Percentiles rank a stretch among this genome's conserved stretches.
These are phyloP conservation scores for Fraxinus paxiana DNA, from an alignment of 305 asterid species.

Conservation along the genomic window DNA sequence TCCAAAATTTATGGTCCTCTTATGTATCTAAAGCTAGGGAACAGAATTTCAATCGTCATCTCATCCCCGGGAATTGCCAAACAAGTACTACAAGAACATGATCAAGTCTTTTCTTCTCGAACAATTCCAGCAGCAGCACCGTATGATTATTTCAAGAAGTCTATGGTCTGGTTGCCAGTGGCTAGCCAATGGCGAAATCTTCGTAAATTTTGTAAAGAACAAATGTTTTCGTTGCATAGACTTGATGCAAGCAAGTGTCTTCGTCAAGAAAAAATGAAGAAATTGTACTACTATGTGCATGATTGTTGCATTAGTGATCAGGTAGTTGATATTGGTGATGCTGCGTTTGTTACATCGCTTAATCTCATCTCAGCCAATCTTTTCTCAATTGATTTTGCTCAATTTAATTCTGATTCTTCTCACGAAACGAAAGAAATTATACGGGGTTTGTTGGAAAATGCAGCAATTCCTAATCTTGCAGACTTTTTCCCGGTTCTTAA, in stretches of 20 bases:
- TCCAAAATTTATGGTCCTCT: conserved; percentile 41
- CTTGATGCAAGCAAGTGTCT: conserved; percentile 6
- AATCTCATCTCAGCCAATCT: not conserved
- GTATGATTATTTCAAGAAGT: not conserved
- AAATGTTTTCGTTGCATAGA: not conserved
- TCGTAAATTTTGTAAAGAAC: conserved; percentile 10
- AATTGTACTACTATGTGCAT: not conserved
- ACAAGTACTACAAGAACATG: not conserved
- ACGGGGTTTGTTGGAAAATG: not conserved
- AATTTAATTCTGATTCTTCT: not conserved
- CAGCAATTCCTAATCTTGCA: not conserved
- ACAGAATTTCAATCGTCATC: conserved; percentile 15
- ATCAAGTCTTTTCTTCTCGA: not conserved
- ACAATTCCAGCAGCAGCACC: not conserved
- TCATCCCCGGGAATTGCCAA: conserved; percentile 30
- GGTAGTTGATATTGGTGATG: conserved; percentile 1
- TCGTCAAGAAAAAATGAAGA: conserved; percentile 1
- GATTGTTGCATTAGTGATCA: not conserved
- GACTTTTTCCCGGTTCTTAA: not conserved
- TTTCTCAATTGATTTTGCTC: not conserved
- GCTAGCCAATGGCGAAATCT: not conserved
- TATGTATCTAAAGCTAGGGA: conserved; percentile 32
- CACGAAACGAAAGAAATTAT: not conserved
- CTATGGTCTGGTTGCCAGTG: not conserved
- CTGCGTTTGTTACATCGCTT: not conserved